These are phyloP conservation scores for Phialophora macrospora DNA, from an alignment of 2,329 filamentous ascomycete genomes.

Conservation along the genomic window DNA sequence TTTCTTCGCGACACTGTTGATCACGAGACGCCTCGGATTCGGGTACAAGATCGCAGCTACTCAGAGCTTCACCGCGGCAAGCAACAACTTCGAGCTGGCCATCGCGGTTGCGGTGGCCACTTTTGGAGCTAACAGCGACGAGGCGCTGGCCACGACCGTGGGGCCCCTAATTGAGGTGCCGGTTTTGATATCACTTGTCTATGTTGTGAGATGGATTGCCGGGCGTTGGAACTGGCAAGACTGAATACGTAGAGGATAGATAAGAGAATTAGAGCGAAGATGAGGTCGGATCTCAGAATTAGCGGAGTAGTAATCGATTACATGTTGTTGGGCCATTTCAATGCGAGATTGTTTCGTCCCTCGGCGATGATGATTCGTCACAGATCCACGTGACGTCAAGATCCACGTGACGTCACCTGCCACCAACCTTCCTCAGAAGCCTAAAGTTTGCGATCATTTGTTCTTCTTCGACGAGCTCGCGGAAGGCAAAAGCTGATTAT, in stretches of 20 bases:
- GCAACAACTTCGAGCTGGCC: conserved; percentile 17
- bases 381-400: neutral
- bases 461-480: neutral
- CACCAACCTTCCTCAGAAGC: neutral
- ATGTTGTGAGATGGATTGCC: conserved; percentile 64
- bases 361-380: neutral
- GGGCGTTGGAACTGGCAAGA: conserved; percentile 33
- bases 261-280: neutral
- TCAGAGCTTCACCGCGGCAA: conserved; percentile 67
- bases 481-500: neutral
- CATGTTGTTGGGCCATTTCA: neutral
- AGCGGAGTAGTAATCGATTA: no score
- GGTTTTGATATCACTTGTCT: conserved; percentile 76
- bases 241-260: conserved; percentile 1
- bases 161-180: conserved; percentile 87
- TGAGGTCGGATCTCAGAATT: no score
- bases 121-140: conserved; percentile 76
- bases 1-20: conserved; percentile 70
- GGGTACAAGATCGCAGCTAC: conserved; percentile 72
- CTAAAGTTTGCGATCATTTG: no score
- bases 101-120: conserved; percentile 78
- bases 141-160: conserved; percentile 81
- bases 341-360: neutral
- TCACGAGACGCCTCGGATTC: conserved; percentile 68
- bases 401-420: neutral